Base-by-base conservation (phyloP, 1,284 basidiomycete genomes). In the Ceratobasidium sp. region DNA sequence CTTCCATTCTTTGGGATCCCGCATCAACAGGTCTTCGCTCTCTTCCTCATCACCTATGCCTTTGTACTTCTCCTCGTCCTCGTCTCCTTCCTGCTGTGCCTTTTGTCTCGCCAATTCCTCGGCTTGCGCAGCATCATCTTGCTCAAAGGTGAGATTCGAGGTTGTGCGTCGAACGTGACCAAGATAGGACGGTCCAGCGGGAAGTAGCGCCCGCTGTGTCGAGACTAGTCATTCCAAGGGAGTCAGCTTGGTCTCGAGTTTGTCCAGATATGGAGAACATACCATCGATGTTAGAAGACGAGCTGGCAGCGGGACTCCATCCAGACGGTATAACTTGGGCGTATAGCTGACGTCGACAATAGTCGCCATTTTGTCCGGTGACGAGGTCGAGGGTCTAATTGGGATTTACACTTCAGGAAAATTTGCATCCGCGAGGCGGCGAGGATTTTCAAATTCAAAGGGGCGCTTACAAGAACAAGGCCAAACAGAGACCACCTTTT, bases 1-100 rank as follows among this genome's bases (percentile, higher is more conserved):
- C 87, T 99, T 99, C 97, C 97, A 99, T 81, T 98, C 96, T 82
- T 98, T 98, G 18, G 97, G 94, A 84, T 99, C 97, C 21, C 90
- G 84, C 36, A 84, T 81, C 57, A 97, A 82, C 60, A 96, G 79
- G 30, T 91, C 90, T 10, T 85, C 84, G 41, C 86, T 83, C 84
- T 99, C 97, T 74, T 90, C 84, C 83, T 99, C 97, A 74, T 97
- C 93, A 4, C 96, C 96, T 8, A 98, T 91, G 55, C 95, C 95
- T 21, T 32, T 58, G 26, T 70, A 70, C 21, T 92, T 88, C 82
- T 97, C 95, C 79, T 95, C 96, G 74, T 92, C 91, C 16, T 83
- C 81, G 26, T 84, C 85, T 8, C 83, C 87, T 76, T 87, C 85
- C 28, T 88, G 80, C 9, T 84, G 85, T 41, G 85, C 85, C 10